phyloP scores from a whole-genome alignment of 371 early-diverging fungal species.

The Rhizopus sp. region DNA sequence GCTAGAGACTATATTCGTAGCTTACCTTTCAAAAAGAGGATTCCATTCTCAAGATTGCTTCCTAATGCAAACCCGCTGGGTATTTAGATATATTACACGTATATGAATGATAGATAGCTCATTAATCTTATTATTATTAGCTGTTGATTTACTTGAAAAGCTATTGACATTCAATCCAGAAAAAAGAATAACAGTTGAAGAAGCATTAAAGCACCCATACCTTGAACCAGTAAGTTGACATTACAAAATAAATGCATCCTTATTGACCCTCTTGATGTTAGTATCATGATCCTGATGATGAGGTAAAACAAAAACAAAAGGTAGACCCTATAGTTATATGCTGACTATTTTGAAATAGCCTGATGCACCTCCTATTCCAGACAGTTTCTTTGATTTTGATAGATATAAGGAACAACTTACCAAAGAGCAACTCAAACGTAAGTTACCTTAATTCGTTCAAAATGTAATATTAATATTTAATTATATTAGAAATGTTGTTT shows the following conservation, averaged over 20 bases:
- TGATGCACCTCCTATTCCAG: slow-evolving; percentile 74
- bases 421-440: slow-evolving; percentile 81
- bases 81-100: slow-evolving; percentile 7
- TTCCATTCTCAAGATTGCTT: slow-evolving; percentile 80
- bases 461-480: background rate
- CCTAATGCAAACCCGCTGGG: slow-evolving; percentile 79
- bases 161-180: slow-evolving; percentile 94
- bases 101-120: background rate
- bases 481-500: slow-evolving; percentile 40
- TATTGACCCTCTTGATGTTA: slow-evolving; percentile 12
- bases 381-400: slow-evolving; percentile 87
- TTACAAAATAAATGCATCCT: background rate
- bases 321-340: background rate
- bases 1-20: slow-evolving; percentile 93
- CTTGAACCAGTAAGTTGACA: slow-evolving; percentile 40
- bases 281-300: slow-evolving; percentile 87
- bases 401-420: slow-evolving; percentile 84
- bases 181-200: slow-evolving; percentile 91
- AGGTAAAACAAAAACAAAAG: slow-evolving; percentile 29
- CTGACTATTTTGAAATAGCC: slow-evolving; percentile 42
- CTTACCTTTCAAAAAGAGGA: slow-evolving; percentile 87
- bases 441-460: slow-evolving; percentile 10
- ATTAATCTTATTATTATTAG: slow-evolving; percentile 33
- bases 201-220: slow-evolving; percentile 92
- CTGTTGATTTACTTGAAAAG: slow-evolving; percentile 88